Evolutionary conservation across 2,329 filamentous ascomycete genomes (phyloP).

Genomic region (Shiraia bambusicola): DNA sequence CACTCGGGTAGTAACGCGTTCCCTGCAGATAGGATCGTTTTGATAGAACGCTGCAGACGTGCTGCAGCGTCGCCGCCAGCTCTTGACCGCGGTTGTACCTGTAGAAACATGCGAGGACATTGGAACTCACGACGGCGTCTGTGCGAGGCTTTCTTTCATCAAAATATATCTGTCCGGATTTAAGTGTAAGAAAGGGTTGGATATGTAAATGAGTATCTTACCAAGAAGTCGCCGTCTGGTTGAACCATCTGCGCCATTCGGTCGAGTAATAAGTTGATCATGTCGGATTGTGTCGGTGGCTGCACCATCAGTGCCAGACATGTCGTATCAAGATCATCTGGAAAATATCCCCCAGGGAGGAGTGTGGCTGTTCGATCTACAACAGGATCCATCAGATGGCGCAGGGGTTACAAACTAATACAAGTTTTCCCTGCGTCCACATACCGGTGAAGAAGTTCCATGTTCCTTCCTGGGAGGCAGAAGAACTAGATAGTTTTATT

Average conservation of each 20-base stretch:
- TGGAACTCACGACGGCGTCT: conserved; percentile 33
- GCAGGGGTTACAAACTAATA: conserved; percentile 1
- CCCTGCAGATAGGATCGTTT: conserved; percentile 29
- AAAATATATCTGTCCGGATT: conserved; percentile 30
- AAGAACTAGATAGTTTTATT: conserved; percentile 3
- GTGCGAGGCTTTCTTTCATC: conserved; percentile 23
- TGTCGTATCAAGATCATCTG: conserved; percentile 39
- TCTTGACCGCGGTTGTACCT: conserved; percentile 23
- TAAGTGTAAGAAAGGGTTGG: conserved; percentile 1
- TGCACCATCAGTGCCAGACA: conserved; percentile 28
- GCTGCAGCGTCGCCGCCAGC: conserved; percentile 24
- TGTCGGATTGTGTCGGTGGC: conserved; percentile 2
- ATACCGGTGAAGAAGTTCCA: conserved; percentile 30
- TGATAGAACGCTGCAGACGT: conserved; percentile 14
- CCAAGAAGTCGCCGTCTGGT: conserved; percentile 24
- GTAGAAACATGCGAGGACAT: conserved; percentile 35
- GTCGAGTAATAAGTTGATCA: conserved; percentile 16
- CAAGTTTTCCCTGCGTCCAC: conserved; percentile 2
- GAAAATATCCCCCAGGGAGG: conserved; percentile 14
- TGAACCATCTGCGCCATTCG: conserved; percentile 20
- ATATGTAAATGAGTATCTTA: conserved; percentile 8
- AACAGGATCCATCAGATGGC: conserved; percentile 1
- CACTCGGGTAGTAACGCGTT: conserved; percentile 32
- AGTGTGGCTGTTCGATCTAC: conserved; percentile 3
- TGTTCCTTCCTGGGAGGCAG: conserved; percentile 6